Conservation (phyloP, 2,329 filamentous ascomycete genomes). For the Colletotrichum tropicicola region DNA sequence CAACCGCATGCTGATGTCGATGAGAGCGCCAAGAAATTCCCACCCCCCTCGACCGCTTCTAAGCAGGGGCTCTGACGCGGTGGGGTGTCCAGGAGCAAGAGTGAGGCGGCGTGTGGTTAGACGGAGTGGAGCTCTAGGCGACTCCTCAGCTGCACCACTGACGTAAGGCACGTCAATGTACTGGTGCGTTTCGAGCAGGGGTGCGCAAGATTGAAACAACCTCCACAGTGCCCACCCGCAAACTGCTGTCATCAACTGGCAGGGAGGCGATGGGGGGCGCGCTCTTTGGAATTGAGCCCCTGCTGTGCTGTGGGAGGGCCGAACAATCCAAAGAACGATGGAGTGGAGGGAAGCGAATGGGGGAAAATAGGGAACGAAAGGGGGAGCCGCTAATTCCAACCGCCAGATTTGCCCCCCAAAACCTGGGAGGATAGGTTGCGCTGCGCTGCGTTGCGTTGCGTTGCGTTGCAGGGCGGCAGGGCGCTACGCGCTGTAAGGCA, state of each 20-base stretch:
- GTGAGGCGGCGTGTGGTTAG: conserved; percentile 1
- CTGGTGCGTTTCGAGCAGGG: conserved; percentile 32
- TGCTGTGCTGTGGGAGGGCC: background rate
- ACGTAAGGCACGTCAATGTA: conserved; percentile 30
- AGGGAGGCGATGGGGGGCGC: background rate
- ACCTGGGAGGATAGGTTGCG: no score
- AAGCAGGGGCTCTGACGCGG: conserved; percentile 4
- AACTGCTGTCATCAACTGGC: conserved; percentile 27
- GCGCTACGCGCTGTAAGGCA: no score
- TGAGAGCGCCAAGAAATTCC: conserved; percentile 21
- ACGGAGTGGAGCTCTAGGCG: conserved; percentile 1
- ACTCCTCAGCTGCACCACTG: conserved; percentile 20
- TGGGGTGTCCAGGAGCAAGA: background rate
- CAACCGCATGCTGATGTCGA: conserved; percentile 23
- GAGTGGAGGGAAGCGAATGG: conserved; percentile 6
- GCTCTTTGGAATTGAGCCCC: conserved; percentile 8
- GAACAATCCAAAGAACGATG: conserved; percentile 1
- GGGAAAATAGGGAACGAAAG: background rate
- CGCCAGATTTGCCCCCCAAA: background rate
- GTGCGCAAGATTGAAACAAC: conserved; percentile 29
- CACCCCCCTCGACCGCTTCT: background rate
- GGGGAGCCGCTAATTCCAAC: conserved; percentile 12
- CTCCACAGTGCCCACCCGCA: conserved; percentile 21
- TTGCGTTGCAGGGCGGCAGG: no score
- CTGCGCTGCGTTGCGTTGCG: background rate